Evolutionary conservation across 805 yeast genomes (phyloP).

Genomic region (Ogataea ramenticola): DNA sequence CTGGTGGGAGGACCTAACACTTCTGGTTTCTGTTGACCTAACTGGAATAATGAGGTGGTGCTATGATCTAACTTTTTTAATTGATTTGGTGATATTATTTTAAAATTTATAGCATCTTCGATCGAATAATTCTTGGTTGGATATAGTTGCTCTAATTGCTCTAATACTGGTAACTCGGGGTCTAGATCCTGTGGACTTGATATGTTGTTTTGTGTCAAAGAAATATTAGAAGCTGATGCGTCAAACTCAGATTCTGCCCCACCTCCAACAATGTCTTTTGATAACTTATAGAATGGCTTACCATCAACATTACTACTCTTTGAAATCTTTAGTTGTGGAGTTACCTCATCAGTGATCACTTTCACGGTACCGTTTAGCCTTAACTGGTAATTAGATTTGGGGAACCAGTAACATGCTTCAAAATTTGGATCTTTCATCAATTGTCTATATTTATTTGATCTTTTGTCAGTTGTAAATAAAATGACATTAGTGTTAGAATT

Average conservation of each 20-base stretch:
- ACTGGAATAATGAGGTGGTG: conserved; percentile 7
- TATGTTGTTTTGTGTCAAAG: conserved; percentile 1
- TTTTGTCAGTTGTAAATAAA: conserved; percentile 62
- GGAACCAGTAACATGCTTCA: conserved; percentile 76
- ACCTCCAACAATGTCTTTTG: neutral
- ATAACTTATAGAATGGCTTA: conserved; percentile 1
- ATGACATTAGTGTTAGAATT: conserved; percentile 61
- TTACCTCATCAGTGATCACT: conserved; percentile 25
- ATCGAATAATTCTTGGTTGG: conserved; percentile 7
- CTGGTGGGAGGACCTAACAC: conserved; percentile 37
- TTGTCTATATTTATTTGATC: conserved; percentile 59
- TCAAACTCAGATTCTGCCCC: neutral
- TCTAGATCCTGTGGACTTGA: neutral
- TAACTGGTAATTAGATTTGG: conserved; percentile 55
- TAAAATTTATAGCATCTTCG: conserved; percentile 11
- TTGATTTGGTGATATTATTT: conserved; percentile 15
- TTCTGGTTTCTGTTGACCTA: conserved; percentile 2
- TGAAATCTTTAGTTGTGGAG: conserved; percentile 13
- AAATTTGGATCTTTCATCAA: conserved; percentile 43
- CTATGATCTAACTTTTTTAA: conserved; percentile 7
- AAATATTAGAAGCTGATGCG: conserved; percentile 1
- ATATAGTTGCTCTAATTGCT: conserved; percentile 13
- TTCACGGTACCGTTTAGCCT: conserved; percentile 64
- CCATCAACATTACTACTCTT: neutral
- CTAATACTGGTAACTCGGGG: conserved; percentile 9